Conservation (phyloP, 164 flowering plant genomes). For the Pachysandra terminalis region DNA sequence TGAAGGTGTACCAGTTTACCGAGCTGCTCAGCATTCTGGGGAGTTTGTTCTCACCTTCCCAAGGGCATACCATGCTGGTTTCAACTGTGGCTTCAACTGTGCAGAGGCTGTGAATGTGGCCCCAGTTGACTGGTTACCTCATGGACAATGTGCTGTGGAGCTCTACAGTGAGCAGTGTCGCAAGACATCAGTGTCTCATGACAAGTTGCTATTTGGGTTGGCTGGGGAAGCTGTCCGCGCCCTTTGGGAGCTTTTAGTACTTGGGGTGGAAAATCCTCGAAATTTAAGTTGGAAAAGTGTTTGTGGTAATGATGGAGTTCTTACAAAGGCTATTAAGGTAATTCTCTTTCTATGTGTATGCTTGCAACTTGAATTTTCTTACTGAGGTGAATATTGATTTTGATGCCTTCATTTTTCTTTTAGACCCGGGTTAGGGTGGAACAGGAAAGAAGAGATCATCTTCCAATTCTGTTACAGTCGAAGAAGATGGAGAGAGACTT, state of each 20-base stretch:
- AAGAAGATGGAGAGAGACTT: constrained; percentile 64
- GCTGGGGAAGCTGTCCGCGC: constrained; percentile 53
- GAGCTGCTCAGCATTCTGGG: constrained; percentile 59
- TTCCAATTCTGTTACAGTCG: constrained; percentile 30
- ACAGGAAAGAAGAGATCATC: constrained; percentile 51
- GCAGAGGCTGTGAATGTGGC: constrained; percentile 91
- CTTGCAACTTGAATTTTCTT: neutral
- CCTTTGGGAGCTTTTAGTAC: constrained; percentile 41
- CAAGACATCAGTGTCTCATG: constrained; percentile 78
- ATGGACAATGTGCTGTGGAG: constrained; percentile 80
- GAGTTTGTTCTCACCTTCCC: constrained; percentile 88
- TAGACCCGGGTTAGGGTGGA: constrained; percentile 70
- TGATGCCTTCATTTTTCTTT: constrained; percentile 4
- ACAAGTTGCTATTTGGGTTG: constrained; percentile 58
- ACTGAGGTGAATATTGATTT: neutral
- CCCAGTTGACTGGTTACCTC: constrained; percentile 76
- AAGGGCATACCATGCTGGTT: constrained; percentile 80
- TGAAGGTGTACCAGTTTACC: constrained; percentile 71
- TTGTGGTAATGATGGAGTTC: constrained; percentile 67
- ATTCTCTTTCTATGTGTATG: neutral
- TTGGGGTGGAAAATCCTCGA: constrained; percentile 30
- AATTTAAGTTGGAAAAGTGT: constrained; percentile 55
- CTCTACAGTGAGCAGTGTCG: constrained; percentile 62
- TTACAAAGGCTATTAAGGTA: constrained; percentile 69
- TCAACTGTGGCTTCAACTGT: constrained; percentile 85